Percentiles rank a stretch among this genome's conserved stretches.
These are phyloP conservation scores for Coix lacrymajobi DNA, from an alignment of 176 grass and related monocot genomes.

Conservation along the genomic window DNA sequence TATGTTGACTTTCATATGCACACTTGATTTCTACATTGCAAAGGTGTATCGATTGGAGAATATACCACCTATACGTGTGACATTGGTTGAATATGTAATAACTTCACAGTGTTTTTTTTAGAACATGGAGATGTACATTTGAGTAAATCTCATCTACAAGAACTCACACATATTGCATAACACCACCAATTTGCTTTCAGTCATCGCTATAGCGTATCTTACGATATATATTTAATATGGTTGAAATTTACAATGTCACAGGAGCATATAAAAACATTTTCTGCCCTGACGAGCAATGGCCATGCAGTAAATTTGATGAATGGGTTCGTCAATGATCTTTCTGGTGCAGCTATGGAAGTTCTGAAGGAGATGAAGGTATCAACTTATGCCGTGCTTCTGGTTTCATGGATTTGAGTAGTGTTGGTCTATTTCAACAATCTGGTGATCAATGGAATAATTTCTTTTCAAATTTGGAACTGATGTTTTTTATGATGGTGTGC, in stretches of 20 bases:
- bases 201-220: background rate
- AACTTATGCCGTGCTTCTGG: background rate
- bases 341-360: constrained; percentile 45
- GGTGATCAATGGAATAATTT: background rate
- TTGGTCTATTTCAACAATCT: background rate
- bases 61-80: background rate
- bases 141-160: background rate
- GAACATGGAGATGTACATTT: background rate
- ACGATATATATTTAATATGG: background rate
- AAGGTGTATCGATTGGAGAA: background rate
- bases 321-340: constrained; percentile 50
- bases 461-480: background rate
- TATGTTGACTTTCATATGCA: constrained; percentile 9
- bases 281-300: constrained; percentile 30
- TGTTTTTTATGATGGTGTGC: background rate
- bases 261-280: constrained; percentile 60
- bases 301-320: constrained; percentile 43
- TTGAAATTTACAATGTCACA: constrained; percentile 26
- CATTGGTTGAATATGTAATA: background rate
- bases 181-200: background rate
- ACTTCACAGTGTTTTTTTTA: background rate
- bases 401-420: background rate
- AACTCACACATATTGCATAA: background rate
- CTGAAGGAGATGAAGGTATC: constrained; percentile 61
- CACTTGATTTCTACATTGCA: background rate